These are phyloP conservation scores for Inga laurina DNA, from an alignment of 306 rosid genomes.

Conservation along the genomic window DNA sequence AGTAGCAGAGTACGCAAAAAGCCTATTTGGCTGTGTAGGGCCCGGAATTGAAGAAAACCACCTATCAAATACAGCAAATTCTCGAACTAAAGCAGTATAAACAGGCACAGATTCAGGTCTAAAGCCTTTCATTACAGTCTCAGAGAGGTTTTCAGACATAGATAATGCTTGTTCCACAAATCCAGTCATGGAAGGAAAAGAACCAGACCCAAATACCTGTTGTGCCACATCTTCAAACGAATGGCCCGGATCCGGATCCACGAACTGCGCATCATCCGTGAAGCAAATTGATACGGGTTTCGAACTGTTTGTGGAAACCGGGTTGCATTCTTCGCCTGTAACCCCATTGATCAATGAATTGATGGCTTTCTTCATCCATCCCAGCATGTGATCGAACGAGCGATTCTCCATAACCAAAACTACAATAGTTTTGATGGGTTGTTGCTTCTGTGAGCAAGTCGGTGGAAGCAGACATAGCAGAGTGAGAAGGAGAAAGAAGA, in stretches of 20 bases:
- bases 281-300: conserved; percentile 65
- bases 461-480: conserved; percentile 43
- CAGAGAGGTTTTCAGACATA: conserved; percentile 71
- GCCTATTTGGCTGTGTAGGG: conserved; percentile 97
- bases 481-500: conserved; percentile 51
- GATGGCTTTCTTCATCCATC: conserved; percentile 61
- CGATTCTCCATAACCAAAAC: conserved; percentile 95
- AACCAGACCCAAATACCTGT: conserved; percentile 83
- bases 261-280: conserved; percentile 86
- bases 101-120: conserved; percentile 76
- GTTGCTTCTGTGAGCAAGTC: conserved; percentile 48
- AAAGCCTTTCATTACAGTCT: conserved; percentile 93
- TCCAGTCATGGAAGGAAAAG: conserved; percentile 88
- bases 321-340: conserved; percentile 89
- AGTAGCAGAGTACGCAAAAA: conserved; percentile 91
- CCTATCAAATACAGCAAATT: conserved; percentile 82
- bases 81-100: conserved; percentile 68
- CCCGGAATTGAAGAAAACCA: conserved; percentile 98
- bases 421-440: conserved; percentile 82
- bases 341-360: conserved; percentile 81
- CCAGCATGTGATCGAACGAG: conserved; percentile 68
- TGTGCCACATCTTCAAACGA: conserved; percentile 83
- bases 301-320: conserved; percentile 57
- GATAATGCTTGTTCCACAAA: conserved; percentile 94
- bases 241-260: conserved; percentile 98